Conservation (phyloP, 352 stramenopile species). For the Phytopythium mirpurense region DNA sequence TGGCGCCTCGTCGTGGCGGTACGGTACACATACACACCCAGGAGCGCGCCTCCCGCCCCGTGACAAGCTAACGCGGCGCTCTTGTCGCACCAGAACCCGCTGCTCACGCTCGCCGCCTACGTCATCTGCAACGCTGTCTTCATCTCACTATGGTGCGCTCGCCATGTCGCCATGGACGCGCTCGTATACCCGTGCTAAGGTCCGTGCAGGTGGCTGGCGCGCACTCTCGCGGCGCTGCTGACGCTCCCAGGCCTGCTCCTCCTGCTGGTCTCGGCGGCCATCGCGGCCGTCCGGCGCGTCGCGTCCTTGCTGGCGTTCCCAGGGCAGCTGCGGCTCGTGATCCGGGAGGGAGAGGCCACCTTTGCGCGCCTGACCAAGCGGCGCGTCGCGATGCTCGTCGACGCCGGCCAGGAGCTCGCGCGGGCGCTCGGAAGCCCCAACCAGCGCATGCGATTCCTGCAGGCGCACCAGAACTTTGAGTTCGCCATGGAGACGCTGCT, state of each 20-base stretch:
- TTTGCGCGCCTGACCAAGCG: constrained; percentile 70
- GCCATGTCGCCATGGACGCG: not conserved
- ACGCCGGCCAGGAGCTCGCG: constrained; percentile 49
- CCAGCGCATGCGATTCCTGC: constrained; percentile 45
- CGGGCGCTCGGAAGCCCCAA: constrained; percentile 20
- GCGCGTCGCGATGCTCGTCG: constrained; percentile 61
- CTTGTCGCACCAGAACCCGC: constrained; percentile 31
- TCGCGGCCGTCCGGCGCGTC: constrained; percentile 39
- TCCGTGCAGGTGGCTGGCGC: constrained; percentile 46
- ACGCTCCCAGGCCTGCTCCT: constrained; percentile 51
- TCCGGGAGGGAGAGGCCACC: constrained; percentile 72
- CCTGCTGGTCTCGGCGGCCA: constrained; percentile 25
- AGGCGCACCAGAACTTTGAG: constrained; percentile 60
- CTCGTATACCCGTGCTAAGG: too few relatives aligned
- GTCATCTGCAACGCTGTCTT: constrained; percentile 52
- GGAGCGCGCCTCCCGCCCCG: too few relatives aligned
- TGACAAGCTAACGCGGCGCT: not conserved
- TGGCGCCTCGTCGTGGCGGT: constrained; percentile 61
- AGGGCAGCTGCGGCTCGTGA: constrained; percentile 69
- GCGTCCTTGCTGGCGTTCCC: constrained; percentile 63
- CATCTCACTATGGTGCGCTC: constrained; percentile 38
- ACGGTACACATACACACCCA: too few relatives aligned
- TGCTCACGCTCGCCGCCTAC: constrained; percentile 46
- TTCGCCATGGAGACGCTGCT: constrained; percentile 67
- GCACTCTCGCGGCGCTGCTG: constrained; percentile 37